Conservation (phyloP, 176 grass and related monocot genomes). For the Alloteropsis semialata region DNA sequence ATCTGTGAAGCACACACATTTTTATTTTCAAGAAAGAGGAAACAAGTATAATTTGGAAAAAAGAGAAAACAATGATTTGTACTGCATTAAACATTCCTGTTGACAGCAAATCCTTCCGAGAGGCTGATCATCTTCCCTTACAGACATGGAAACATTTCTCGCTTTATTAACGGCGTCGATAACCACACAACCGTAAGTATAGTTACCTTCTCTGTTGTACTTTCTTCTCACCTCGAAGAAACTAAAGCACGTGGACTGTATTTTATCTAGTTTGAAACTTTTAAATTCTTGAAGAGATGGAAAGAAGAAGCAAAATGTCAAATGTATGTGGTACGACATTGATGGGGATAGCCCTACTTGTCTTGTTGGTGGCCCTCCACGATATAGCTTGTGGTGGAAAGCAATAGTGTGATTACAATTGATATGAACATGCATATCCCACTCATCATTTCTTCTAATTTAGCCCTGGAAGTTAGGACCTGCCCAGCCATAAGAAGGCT, state of each 20-base stretch:
- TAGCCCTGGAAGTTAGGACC: no score
- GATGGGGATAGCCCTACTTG: conserved; percentile 71
- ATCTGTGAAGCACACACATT: no score
- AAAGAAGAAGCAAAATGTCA: conserved; percentile 85
- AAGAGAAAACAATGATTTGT: conserved; percentile 53
- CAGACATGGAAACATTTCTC: conserved; percentile 67
- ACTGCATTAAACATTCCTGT: conserved; percentile 76
- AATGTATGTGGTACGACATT: conserved; percentile 80
- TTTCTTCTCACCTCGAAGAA: background rate
- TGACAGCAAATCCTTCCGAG: conserved; percentile 44
- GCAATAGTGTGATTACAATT: no score
- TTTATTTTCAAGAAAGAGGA: no score
- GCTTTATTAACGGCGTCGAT: conserved; percentile 83
- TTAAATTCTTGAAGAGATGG: conserved; percentile 64
- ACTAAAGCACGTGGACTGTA: background rate
- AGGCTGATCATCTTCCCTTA: conserved; percentile 65
- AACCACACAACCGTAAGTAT: conserved; percentile 73
- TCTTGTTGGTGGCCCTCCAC: conserved; percentile 73
- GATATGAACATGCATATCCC: no score
- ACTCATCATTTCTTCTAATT: no score
- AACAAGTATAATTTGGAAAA: no score
- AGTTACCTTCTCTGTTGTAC: background rate
- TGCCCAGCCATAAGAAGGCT: no score
- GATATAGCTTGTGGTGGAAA: conserved; percentile 81
- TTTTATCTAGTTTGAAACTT: conserved; percentile 29